phyloP scores from a whole-genome alignment of 225 moss, liverwort and hornwort species.

The Straminergon stramineum region DNA sequence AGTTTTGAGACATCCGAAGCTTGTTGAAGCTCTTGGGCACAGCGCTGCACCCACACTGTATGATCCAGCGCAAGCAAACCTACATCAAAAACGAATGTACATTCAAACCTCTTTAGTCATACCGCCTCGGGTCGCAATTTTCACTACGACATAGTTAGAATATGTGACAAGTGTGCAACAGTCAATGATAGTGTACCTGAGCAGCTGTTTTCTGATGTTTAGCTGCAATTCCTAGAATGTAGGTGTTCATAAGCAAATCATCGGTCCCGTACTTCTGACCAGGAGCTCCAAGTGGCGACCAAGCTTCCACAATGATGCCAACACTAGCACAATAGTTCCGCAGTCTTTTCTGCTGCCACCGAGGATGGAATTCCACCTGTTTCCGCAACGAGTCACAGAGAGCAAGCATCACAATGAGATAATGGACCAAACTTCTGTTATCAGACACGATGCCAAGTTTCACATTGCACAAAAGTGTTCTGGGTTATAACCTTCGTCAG shows the following conservation, averaged over 20 bases:
- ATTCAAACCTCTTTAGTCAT: neutral
- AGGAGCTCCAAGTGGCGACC: constrained; percentile 59
- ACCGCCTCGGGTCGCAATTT: neutral
- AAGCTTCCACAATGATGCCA: constrained; percentile 41
- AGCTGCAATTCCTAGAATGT: constrained; percentile 17
- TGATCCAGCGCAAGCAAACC: constrained; percentile 60
- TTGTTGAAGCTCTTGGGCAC: constrained; percentile 63
- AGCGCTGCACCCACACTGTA: constrained; percentile 42
- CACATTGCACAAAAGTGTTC: neutral
- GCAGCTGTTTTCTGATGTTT: constrained; percentile 46
- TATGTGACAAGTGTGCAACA: neutral
- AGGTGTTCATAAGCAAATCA: constrained; percentile 30
- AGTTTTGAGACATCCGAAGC: constrained; percentile 48
- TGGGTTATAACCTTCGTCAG: neutral
- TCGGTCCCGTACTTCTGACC: constrained; percentile 54
- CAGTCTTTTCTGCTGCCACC: constrained; percentile 41
- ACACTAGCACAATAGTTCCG: constrained; percentile 34
- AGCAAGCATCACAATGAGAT: neutral
- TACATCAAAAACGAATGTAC: neutral
- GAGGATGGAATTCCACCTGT: constrained; percentile 47
- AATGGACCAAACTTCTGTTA: neutral
- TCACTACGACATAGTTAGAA: neutral
- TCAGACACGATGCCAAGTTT: neutral
- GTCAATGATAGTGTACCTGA: constrained; percentile 11
- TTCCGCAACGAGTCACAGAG: neutral